Evolutionary conservation across 1,284 basidiomycete genomes (phyloP), one percentile per base, ranked within the genome.

Genomic region (Singerocomus rubriflavus): DNA sequence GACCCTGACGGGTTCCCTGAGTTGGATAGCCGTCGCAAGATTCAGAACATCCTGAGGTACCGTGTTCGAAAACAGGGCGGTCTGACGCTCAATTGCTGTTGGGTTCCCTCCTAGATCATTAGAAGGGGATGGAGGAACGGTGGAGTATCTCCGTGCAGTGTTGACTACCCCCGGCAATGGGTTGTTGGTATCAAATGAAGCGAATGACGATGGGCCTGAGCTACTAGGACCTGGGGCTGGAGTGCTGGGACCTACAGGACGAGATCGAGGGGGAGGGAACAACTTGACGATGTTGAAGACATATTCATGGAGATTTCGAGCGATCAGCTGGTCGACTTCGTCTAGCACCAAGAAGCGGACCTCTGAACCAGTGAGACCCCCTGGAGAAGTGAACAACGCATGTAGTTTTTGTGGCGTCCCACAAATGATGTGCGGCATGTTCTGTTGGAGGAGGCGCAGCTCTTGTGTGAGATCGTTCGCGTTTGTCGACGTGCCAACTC

Each of bases 311-410:
- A 98, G 73, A 66, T 98, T 98, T 48, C 96, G 85, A 8, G 96
- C 95, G 65, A 99, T 97, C 56, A 99, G 73, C 68, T 98, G 97
- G 67, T 99, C 96, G 36, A 98, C 95, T 67, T 99, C 96, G 64
- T 99, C 96, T 16, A 99, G 79, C 27, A 98, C 92, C 47, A 98
- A 79, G 70, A 98, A 88, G 30, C 92, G 81, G 45, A 96, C 91
- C 65, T 95, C 93, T 14, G 82, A 79, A 10, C 92, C 91, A 16
- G 76, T 67, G 34, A 97, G 74, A 10, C 85, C 86, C 26, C 85
- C 82, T 16, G 87, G 78, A 10, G 84, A 74, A n/a, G 88, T 91
- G 66, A 98, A 93, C 26, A 98, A 78, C 46, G 95, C 92, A 66
- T 95, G 88, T 41, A 99, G 76, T 70, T 97, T 96, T 63, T 97